These are phyloP conservation scores for Penicillium sumatraense DNA, from an alignment of 2,329 filamentous ascomycete genomes.

Conservation along the genomic window DNA sequence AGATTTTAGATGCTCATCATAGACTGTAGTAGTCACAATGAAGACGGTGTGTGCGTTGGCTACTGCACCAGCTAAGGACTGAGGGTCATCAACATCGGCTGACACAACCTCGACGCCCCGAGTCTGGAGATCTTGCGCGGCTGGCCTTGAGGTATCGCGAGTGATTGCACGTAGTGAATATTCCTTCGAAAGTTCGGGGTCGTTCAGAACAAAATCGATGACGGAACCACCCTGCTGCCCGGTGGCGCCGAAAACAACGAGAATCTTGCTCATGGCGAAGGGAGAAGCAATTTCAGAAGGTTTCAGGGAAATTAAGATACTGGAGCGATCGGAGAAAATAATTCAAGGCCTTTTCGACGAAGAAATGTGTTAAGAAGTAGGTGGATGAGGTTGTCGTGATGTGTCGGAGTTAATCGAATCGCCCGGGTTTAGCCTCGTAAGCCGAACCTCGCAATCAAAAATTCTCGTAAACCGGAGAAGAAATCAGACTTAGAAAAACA, in stretches of 20 bases:
- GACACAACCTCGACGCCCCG: slow-evolving; percentile 57
- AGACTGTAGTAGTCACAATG: slow-evolving; percentile 54
- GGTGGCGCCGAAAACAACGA: slow-evolving; percentile 64
- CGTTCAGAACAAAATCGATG: slow-evolving; percentile 49
- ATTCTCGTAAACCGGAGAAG: neutral
- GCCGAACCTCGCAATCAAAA: neutral
- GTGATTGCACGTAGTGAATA: slow-evolving; percentile 62
- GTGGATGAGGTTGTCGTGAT: neutral
- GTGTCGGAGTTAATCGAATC: neutral
- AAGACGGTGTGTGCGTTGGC: slow-evolving; percentile 55
- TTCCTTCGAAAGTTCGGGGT: slow-evolving; percentile 50
- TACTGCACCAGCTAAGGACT: slow-evolving; percentile 48
- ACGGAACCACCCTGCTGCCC: slow-evolving; percentile 65
- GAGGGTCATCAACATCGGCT: slow-evolving; percentile 52
- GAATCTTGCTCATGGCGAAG: slow-evolving; percentile 28
- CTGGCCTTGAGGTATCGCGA: slow-evolving; percentile 51
- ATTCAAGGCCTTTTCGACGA: neutral
- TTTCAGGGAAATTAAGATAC: no score
- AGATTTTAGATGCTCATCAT: slow-evolving; percentile 16
- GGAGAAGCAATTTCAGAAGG: neutral
- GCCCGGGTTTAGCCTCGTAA: neutral
- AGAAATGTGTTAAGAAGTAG: neutral
- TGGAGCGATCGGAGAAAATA: no score
- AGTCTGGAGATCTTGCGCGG: slow-evolving; percentile 49
- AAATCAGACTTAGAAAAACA: neutral